Evolutionary conservation across 2,329 filamentous ascomycete species (phyloP).

Genomic region (Phialocephala sp.): DNA sequence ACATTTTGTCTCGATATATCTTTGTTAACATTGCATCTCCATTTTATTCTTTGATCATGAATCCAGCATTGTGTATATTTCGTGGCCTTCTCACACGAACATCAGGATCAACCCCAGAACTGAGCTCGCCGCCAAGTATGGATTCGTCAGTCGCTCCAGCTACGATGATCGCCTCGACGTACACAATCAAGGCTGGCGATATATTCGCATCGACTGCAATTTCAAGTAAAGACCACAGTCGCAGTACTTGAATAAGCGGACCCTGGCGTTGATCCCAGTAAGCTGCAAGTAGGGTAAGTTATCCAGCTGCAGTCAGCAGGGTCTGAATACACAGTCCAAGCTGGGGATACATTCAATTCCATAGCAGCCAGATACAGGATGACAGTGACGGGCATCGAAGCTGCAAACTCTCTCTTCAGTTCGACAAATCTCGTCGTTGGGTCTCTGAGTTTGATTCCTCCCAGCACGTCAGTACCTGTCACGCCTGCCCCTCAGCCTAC

Average conservation of each 20-base stretch:
- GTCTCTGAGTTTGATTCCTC: no score
- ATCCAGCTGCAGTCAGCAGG: constrained; percentile 2
- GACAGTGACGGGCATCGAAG: constrained; percentile 4
- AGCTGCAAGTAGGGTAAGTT: constrained; percentile 22
- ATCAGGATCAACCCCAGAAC: background rate
- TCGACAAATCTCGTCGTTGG: constrained; percentile 18
- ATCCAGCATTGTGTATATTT: no score
- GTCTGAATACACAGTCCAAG: constrained; percentile 16
- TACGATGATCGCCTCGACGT: constrained; percentile 6
- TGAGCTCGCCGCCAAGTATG: background rate
- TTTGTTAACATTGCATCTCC: background rate
- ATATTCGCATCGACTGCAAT: constrained; percentile 20
- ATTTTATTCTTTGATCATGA: background rate
- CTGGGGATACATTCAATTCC: constrained; percentile 19
- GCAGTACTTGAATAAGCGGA: constrained; percentile 21
- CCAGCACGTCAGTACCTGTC: no score
- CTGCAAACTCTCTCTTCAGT: constrained; percentile 15
- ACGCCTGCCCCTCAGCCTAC: background rate
- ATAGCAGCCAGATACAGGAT: constrained; percentile 12
- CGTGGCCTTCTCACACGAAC: no score
- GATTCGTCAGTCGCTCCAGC: background rate
- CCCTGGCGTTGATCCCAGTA: constrained; percentile 16
- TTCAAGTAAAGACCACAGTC: constrained; percentile 14
- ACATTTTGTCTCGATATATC: no score
- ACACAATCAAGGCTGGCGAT: constrained; percentile 25